Evolutionary conservation across 78 protist genomes (phyloP).

Genomic region (Chrysochromulina parva): DNA sequence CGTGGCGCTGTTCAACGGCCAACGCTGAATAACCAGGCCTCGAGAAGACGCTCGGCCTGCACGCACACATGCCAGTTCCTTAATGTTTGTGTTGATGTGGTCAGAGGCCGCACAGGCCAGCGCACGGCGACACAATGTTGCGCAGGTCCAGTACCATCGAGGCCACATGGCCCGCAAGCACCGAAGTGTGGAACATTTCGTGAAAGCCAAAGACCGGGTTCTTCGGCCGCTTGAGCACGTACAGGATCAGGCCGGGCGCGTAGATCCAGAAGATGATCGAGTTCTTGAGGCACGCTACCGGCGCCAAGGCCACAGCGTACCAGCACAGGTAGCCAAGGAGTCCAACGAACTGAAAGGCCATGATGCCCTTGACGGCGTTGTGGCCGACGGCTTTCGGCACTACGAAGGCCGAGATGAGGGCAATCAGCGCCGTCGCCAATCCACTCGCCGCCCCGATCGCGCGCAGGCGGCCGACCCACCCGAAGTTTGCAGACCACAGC

Average conservation of each 20-base stretch:
- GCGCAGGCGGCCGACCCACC: not conserved
- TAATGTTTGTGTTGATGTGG: too few species aligned
- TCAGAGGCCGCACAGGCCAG: too few species aligned
- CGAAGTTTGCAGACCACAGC: not conserved
- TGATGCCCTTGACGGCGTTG: not conserved
- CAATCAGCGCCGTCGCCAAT: not conserved
- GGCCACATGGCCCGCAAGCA: not conserved
- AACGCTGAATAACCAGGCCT: too few species aligned
- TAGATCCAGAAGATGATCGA: not conserved
- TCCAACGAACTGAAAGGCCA: not conserved
- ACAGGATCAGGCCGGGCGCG: not conserved
- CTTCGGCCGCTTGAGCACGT: conserved; percentile 2
- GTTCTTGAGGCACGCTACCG: not conserved
- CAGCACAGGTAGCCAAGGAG: not conserved
- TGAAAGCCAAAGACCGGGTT: not conserved
- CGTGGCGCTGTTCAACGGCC: too few species aligned
- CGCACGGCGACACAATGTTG: not conserved
- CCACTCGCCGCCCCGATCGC: not conserved
- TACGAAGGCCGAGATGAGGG: not conserved
- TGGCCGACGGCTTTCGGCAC: not conserved
- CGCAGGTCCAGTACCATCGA: not conserved
- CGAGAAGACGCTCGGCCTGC: too few species aligned
- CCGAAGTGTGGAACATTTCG: not conserved
- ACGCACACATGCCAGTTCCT: too few species aligned
- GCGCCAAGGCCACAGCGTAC: not conserved